Conservation (phyloP, 2,329 filamentous ascomycete species). For the Blumeria hordei region DNA sequence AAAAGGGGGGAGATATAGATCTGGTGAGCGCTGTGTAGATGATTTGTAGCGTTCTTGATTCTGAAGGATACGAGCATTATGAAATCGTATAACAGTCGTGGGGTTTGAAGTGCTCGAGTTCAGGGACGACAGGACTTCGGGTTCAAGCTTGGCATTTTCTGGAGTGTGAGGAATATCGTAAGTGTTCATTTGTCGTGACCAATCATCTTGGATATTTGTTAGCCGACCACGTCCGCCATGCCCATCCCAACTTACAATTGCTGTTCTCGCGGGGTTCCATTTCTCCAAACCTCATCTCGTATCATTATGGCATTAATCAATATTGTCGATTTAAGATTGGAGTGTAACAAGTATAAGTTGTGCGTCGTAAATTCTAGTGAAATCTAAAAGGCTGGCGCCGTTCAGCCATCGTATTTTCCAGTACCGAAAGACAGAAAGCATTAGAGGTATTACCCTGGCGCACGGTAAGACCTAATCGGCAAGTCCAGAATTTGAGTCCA, state of each 20-base stretch:
- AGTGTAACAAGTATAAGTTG: conserved; percentile 3
- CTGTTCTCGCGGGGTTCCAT: conserved; percentile 7
- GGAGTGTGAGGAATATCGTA: conserved; percentile 8
- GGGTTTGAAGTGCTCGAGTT: conserved; percentile 9
- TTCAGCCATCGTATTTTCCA: conserved; percentile 8
- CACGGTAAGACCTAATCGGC: conserved; percentile 3
- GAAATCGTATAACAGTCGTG: conserved; percentile 11
- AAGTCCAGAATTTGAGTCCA: too few relatives aligned
- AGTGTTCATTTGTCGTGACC: conserved; percentile 7
- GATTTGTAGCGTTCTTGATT: too few relatives aligned
- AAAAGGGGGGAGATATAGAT: background rate
- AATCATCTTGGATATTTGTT: conserved; percentile 7
- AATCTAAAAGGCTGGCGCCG: conserved; percentile 4
- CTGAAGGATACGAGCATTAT: conserved; percentile 6
- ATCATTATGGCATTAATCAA: conserved; percentile 2
- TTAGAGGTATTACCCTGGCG: conserved; percentile 1
- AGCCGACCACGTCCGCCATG: conserved; percentile 3
- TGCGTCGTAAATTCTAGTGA: conserved; percentile 5
- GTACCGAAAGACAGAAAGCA: conserved; percentile 4
- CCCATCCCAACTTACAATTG: conserved; percentile 11
- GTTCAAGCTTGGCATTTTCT: conserved; percentile 7
- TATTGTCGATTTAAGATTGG: conserved; percentile 7
- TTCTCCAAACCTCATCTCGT: conserved; percentile 12
- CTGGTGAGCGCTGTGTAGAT: background rate
- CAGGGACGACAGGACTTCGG: conserved; percentile 8